Evolutionary conservation across 805 yeast species (phyloP), one percentile per base, ranked within the genome.

Genomic region (Spathaspora boniae): DNA sequence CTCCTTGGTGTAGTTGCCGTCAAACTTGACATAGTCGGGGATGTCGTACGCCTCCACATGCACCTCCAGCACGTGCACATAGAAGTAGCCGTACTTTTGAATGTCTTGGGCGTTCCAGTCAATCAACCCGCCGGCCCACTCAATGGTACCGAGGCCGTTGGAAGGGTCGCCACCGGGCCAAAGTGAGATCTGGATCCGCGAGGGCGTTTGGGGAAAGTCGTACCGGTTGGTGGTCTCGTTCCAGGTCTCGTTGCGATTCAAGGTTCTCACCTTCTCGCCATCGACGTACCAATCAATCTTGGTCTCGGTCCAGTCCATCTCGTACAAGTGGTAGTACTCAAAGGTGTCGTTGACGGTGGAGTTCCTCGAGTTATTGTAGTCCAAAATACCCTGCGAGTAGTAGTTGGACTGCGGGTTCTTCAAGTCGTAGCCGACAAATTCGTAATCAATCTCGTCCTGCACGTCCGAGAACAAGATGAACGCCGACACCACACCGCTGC

Each of bases 401-500:
- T 56, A 88, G 63, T 89, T 89, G 18, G 88, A 68, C 69, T 89
- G 89, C 2, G 80, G 85, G 16, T 60, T 55, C 21, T 72, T 70
- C 51, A 85, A 60, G 51, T 83, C 76, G 51, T 74, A 74, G 40
- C 98, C 98, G 44, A 87, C 82, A 47, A 79, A 82, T 66, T 89
- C 96, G 53, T 62, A 80, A 73, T 89, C 97, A 50, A 88, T 74
- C 71, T 89, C 97, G 67, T 88, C 97, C 69, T 85, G 79, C 27
- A 82, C 86, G 54, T 85, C 84, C 6, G 95, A 85, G 60, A 78
- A 82, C 34, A 86, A 58, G 59, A 88, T 86, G 51, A 80, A 77
- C 20, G 95, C 89, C 11, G 94, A 73, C 40, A 88, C 74, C 24
- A 88, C 96, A 70, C 97, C 97, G 7, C 61, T 69, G 25, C 72